Base-by-base conservation (phyloP, 257 asterid species). In the Scutellaria baicalensis region DNA sequence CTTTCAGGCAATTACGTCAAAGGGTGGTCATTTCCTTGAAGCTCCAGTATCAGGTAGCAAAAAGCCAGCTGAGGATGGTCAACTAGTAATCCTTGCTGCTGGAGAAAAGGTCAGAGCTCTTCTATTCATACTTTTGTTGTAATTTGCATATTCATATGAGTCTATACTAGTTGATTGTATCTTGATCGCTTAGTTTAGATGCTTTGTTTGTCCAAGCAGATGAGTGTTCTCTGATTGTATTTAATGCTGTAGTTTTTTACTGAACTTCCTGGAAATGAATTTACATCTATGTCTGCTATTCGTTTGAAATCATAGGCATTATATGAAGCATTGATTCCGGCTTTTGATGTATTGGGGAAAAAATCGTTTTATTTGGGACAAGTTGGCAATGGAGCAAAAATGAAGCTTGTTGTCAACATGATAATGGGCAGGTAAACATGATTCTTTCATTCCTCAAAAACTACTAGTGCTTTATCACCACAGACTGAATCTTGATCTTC, bases 61-160 rank as follows among this genome's bases (percentile, higher is more conserved):
- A 81, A 93, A 90, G 75, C 98, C 98, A 44, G 98, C 98, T 67
- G 98, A 93, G 85, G 98, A 93, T 81, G 98, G 98, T 76, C 98
- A 93, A 59, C 76, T 93, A 33, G 97, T 90, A 35, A 88, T 93
- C 82, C 97, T 93, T 79, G 92, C 98, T 70, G 98, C 98, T 61
- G 98, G 98, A 68, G 97, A 90, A 63, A 84, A 85, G 92, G 98
- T 88, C 56, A 49, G 76, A 55, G 62, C 63, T 36, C 60, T 51
- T 63, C 13, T 35, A 12, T 36, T 20, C 27, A 38, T 23, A 31
- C 47, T 45, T 35, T 6, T 56, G 16, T 36, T 52, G 6, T 45
- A 27, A 12, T 10, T 70, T 51, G 31, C 20, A 31, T 8, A 3
- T 49, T 23, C 17, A 36, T 43, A 61, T 27, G 12, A 52, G 27